Base-by-base conservation (phyloP, 192 early-diverging fungal genomes). In the Coemansia sp. region DNA sequence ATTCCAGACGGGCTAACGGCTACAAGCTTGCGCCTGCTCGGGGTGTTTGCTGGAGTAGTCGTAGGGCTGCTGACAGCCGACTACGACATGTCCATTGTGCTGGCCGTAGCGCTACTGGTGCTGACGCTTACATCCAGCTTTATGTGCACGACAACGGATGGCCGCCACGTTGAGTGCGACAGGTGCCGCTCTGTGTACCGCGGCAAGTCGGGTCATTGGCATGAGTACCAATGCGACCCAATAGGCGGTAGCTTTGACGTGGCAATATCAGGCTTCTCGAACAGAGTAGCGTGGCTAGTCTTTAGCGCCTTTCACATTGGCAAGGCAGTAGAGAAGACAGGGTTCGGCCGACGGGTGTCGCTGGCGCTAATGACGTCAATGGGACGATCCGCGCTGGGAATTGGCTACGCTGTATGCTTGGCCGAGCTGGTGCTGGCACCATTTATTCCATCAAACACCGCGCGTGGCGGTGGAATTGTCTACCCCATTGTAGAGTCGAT, bases 291-390 rank as follows among this genome's bases (percentile, higher is more conserved):
- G 2, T 92, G 89, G 90, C 81, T 92, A 8, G 88, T 92, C 11
- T 88, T 91, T 69, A 78, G 78, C 39, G 90, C 92, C 3, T 93
- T 93, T 60, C 90, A 93, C 76, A 77, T 93, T 5, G 92, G 92
- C 22, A 82, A 80, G 35, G 90, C 87, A 0, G 85, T 87, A 0
- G 83, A 92, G 58, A 77, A 85, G 15, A 87, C 89, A 14, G 71
- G 84, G 29, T 74, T 93, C 40, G 91, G 91, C 9, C 77, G 84
- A 35, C 83, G 92, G 19, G 57, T 92, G 12, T 87, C 91, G 1
- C 71, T 90, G 22, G 39, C 67, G 0, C 73, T 93, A 11, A 76
- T 91, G 36, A 54, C 56, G 5, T 49, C 64, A 22, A 85, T 91
- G 74, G 87, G 88, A 7, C 71, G 57, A 25, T 82, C 79, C 19